Conservation (phyloP, 108 stramenopile species). For the Nannochloropsis gaditana region DNA sequence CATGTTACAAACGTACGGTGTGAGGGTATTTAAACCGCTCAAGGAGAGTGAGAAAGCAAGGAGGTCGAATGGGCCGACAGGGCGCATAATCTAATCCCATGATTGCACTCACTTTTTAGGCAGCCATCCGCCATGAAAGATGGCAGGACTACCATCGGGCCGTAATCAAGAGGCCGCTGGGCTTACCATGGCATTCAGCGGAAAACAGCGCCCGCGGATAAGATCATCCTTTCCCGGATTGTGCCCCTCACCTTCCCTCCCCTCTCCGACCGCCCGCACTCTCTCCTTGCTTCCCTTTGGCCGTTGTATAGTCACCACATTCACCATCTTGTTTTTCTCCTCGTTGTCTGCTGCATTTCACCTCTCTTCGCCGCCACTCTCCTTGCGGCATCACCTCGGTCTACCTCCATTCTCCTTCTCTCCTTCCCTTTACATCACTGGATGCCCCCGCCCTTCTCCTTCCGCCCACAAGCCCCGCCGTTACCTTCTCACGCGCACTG, state of each 20-base stretch:
- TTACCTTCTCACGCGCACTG: background rate
- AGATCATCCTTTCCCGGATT: background rate
- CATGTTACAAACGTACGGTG: too few relatives aligned
- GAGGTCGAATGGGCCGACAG: too few relatives aligned
- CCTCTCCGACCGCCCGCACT: background rate
- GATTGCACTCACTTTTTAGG: too few relatives aligned
- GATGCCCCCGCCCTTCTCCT: background rate
- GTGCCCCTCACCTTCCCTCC: background rate
- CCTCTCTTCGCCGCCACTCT: background rate
- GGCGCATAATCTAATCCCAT: too few relatives aligned
- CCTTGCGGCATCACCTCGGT: constrained; percentile 24
- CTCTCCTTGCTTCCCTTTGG: background rate
- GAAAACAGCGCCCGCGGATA: background rate
- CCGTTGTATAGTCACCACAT: background rate
- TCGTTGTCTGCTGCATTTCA: background rate
- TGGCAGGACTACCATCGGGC: background rate
- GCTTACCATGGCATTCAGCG: background rate
- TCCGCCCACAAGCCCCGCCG: background rate
- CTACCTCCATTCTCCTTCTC: background rate
- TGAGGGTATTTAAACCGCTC: too few relatives aligned
- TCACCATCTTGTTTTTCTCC: background rate
- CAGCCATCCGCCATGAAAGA: constrained; percentile 5
- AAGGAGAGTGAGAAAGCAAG: too few relatives aligned
- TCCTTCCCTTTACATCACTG: background rate
- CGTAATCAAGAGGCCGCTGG: background rate